Percentiles rank a stretch among this genome's conserved stretches.
Conservation (phyloP, 306 rosid genomes). For the Aeschynomene evenia region DNA sequence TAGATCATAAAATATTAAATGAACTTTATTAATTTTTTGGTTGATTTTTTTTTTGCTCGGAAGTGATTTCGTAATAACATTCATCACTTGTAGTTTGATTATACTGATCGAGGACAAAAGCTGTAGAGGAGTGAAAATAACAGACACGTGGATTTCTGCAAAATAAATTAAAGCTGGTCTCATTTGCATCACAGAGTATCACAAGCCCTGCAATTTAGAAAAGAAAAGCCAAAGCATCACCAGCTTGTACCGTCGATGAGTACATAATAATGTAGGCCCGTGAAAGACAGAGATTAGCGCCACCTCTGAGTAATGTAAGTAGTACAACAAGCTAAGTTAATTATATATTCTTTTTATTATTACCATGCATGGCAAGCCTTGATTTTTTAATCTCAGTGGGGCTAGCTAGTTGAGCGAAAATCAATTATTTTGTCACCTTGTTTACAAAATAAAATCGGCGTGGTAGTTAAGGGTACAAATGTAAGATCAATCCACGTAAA, state of each 20-base stretch:
- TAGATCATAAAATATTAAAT: too few species aligned
- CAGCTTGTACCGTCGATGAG: slow-evolving; percentile 59
- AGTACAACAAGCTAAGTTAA: too few species aligned
- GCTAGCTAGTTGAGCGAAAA: not conserved
- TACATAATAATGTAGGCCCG: slow-evolving; percentile 60
- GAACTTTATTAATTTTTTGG: not conserved
- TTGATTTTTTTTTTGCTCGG: too few species aligned
- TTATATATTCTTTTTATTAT: too few species aligned
- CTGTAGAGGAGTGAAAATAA: slow-evolving; percentile 5
- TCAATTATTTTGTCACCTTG: not conserved
- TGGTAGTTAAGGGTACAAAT: not conserved
- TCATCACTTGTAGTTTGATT: too few species aligned
- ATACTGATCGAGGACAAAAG: slow-evolving; percentile 14
- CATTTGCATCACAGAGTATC: slow-evolving; percentile 45
- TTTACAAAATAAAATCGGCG: not conserved
- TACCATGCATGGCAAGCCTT: not conserved
- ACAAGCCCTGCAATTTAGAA: slow-evolving; percentile 46
- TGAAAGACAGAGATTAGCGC: slow-evolving; percentile 13
- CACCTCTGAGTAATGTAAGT: too few species aligned
- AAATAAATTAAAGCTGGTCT: slow-evolving; percentile 21
- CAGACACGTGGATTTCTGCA: slow-evolving; percentile 49
- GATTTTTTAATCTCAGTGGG: not conserved
- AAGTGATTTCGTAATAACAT: too few species aligned
- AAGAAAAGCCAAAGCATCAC: slow-evolving; percentile 50
- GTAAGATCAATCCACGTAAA: not conserved